Conservation (phyloP, 257 asterid genomes). For the Plantago elongata region DNA sequence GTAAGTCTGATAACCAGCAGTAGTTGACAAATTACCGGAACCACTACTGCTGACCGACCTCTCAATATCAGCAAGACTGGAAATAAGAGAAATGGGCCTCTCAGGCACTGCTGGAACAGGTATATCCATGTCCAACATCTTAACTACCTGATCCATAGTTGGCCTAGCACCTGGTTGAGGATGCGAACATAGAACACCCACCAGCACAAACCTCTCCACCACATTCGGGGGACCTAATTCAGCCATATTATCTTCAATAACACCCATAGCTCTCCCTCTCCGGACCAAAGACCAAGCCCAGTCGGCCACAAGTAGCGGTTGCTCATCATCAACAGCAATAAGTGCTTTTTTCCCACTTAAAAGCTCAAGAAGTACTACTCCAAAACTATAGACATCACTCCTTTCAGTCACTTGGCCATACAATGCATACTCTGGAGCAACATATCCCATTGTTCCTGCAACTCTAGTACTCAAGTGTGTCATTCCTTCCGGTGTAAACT, state of each 20-base stretch:
- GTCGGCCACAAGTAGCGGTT: constrained; percentile 59
- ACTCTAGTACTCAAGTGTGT: constrained; percentile 85
- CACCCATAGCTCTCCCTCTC: constrained; percentile 53
- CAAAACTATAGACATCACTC: constrained; percentile 89
- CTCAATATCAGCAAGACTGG: constrained; percentile 67
- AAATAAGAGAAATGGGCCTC: constrained; percentile 66
- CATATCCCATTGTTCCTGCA: constrained; percentile 96
- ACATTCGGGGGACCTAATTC: constrained; percentile 54
- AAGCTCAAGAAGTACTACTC: constrained; percentile 80
- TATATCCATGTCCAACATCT: constrained; percentile 69
- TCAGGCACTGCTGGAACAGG: constrained; percentile 75
- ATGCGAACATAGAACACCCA: constrained; percentile 83
- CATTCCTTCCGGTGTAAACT: constrained; percentile 75
- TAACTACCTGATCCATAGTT: constrained; percentile 82
- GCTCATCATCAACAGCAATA: constrained; percentile 46
- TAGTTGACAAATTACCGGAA: constrained; percentile 61
- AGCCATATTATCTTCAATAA: constrained; percentile 56
- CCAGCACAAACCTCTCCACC: constrained; percentile 75
- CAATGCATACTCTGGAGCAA: constrained; percentile 90
- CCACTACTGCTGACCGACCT: constrained; percentile 60
- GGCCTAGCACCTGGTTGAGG: constrained; percentile 88
- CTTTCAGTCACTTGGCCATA: constrained; percentile 83
- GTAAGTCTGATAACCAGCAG: constrained; percentile 56
- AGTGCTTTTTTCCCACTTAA: constrained; percentile 84
- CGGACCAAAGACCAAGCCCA: constrained; percentile 93